Percentiles rank a stretch among this genome's conserved stretches.
phyloP scores from a whole-genome alignment of 1,139 yeast species.

The Suhomyces taliae region DNA sequence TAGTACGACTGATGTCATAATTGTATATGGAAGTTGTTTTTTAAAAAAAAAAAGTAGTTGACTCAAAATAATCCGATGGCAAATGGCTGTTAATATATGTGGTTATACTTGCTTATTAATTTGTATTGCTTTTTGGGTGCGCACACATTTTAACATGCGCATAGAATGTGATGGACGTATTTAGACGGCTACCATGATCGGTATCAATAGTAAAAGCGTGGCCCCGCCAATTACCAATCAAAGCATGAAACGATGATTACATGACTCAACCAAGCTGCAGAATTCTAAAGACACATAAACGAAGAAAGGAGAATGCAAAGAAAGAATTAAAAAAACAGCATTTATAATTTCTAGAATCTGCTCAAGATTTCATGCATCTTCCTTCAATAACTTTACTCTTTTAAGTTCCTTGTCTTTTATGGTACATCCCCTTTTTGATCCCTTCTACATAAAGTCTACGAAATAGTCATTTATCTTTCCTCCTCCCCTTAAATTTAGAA shows the following conservation, averaged over 20 bases:
- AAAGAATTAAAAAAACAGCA: too few species aligned
- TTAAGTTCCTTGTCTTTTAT: too few species aligned
- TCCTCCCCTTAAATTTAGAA: slow-evolving; percentile 3
- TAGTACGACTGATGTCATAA: slow-evolving; percentile 50
- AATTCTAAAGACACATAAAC: too few species aligned
- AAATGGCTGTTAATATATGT: slow-evolving; percentile 11
- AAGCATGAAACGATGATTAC: slow-evolving; percentile 1
- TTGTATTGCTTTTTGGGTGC: slow-evolving; percentile 12
- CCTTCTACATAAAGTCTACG: too few species aligned
- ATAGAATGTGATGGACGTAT: not conserved
- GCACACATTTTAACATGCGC: slow-evolving; percentile 2
- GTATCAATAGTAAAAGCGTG: not conserved
- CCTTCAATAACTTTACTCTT: too few species aligned
- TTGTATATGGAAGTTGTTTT: not conserved
- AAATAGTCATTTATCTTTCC: not conserved
- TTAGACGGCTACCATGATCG: not conserved
- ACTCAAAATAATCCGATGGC: slow-evolving; percentile 10
- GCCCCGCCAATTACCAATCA: not conserved
- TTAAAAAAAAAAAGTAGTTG: slow-evolving; percentile 1
- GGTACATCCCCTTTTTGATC: too few species aligned
- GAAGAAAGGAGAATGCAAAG: too few species aligned
- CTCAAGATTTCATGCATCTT: too few species aligned
- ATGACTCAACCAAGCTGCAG: not conserved
- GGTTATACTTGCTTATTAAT: slow-evolving; percentile 12
- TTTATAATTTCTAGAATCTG: too few species aligned